These are phyloP conservation scores for Flaveria linearis DNA, from an alignment of 129 eudicot genomes.

Conservation along the genomic window DNA sequence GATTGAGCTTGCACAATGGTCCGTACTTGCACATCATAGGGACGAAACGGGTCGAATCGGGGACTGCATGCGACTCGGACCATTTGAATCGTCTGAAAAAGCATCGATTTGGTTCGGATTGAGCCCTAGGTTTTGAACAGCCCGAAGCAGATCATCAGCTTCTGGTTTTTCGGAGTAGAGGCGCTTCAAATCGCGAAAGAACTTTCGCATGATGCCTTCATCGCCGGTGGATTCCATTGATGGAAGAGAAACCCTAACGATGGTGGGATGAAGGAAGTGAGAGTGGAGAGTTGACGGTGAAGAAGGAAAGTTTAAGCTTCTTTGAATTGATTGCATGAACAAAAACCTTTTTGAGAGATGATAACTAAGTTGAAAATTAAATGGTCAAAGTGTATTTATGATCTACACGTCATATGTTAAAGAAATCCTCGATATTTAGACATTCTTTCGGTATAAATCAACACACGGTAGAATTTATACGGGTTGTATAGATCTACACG, in stretches of 20 bases:
- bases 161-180: background rate
- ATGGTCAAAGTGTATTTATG: too few relatives aligned
- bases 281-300: conserved; percentile 9
- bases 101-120: conserved; percentile 4
- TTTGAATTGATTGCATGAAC: background rate
- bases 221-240: conserved; percentile 19
- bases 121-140: conserved; percentile 18
- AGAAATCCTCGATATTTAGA: too few relatives aligned
- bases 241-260: conserved; percentile 12
- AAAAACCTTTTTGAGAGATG: too few relatives aligned
- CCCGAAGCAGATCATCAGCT: conserved; percentile 12
- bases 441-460: too few relatives aligned
- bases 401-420: too few relatives aligned
- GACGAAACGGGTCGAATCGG: conserved; percentile 38
- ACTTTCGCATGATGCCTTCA: conserved; percentile 28
- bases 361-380: too few relatives aligned
- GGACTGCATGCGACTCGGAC: background rate
- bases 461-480: too few relatives aligned
- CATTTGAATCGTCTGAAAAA: background rate
- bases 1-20: conserved; percentile 50
- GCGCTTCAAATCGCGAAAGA: conserved; percentile 25
- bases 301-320: conserved; percentile 3
- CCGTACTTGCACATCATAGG: conserved; percentile 57
- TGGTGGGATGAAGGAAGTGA: background rate
- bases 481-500: too few relatives aligned